Base-by-base conservation (phyloP, 2,329 filamentous ascomycete genomes). In the Aschersonia sp. region DNA sequence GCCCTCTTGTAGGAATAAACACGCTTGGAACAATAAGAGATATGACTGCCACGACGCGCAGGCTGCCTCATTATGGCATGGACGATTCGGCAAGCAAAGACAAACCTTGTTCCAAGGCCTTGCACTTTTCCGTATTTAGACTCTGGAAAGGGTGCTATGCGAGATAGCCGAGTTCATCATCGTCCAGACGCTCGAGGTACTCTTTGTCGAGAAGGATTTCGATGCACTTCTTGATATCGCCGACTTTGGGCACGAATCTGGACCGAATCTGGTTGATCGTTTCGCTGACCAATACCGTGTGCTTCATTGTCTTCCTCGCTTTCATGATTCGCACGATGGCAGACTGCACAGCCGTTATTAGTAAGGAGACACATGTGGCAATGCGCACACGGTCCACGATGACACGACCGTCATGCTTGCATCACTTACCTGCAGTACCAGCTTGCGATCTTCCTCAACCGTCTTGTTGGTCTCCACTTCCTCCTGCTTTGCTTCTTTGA, bases 271-370 rank as follows among this genome's bases (percentile, higher is more conserved):
- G 92, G 60, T 83, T 84, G 64, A 98, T 97, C 30, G 89, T 94
- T 69, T 98, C 92, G 61, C 87, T 84, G 48, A 98, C 89, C 9
- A 98, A 82, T 61, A 92, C 85, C 52, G 84, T 82, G 69, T 98
- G 91, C 78, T 96, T 97, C 87, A 97, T 94, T 71, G 84, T 87
- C 80, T 98, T 97, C 51, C 92, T 84, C 3, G 91, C 94, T 73
- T 98, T 98, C 92, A 98, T 98, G 71, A 98, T 96, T 60, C 92
- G 87, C 49, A 98, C 92, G 65, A 98, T 97, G 30, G 91, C 89
- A 52, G 92, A 97, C 91, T 98, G 31, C 35, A 42, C 44, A 9
- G 31, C 5, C 35, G 28, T 53, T 20, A 30, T 35, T n/a, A 42
- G 7, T 20, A 40, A 30, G 6, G 42, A 10, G 1, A 10, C 9